Conservation (phyloP, 2,329 filamentous ascomycete species). For the Epichloe typhina region DNA sequence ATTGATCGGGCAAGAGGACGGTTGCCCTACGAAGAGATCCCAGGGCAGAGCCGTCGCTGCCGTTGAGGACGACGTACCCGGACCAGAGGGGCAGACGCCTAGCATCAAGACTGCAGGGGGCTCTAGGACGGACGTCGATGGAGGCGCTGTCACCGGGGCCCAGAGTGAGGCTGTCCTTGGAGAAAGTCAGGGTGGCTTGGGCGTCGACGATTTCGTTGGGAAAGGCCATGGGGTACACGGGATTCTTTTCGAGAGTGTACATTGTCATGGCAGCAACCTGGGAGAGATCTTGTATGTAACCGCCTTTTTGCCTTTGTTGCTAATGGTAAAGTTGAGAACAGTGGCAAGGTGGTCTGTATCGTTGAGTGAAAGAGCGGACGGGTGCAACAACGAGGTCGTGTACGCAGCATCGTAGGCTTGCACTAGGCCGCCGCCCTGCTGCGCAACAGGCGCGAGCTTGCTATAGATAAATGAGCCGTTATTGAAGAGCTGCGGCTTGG, state of each 20-base stretch:
- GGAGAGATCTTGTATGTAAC: slow-evolving; percentile 38
- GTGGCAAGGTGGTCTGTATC: slow-evolving; percentile 43
- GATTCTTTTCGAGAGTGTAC: slow-evolving; percentile 30
- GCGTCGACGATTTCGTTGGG: slow-evolving; percentile 29
- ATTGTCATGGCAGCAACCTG: slow-evolving; percentile 37
- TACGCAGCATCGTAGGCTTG: slow-evolving; percentile 46
- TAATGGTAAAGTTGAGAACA: slow-evolving; percentile 38
- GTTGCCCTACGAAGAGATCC: slow-evolving; percentile 18
- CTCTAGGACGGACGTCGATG: slow-evolving; percentile 31
- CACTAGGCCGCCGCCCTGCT: slow-evolving; percentile 47
- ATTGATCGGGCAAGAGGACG: slow-evolving; percentile 9
- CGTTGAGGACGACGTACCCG: slow-evolving; percentile 27
- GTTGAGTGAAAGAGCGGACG: slow-evolving; percentile 46
- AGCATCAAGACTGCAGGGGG: slow-evolving; percentile 22
- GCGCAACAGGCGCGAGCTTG: slow-evolving; percentile 39
- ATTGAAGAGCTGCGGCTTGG: slow-evolving; percentile 35
- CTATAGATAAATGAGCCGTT: slow-evolving; percentile 22
- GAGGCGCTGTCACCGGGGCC: slow-evolving; percentile 26
- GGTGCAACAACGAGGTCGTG: slow-evolving; percentile 36
- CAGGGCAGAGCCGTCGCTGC: slow-evolving; percentile 22
- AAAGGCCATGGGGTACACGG: slow-evolving; percentile 26
- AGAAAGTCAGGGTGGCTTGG: slow-evolving; percentile 30
- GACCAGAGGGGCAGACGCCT: slow-evolving; percentile 28
- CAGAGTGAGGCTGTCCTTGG: slow-evolving; percentile 29
- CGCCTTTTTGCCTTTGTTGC: slow-evolving; percentile 36